phyloP scores from a whole-genome alignment of 208 protist genomes.

The Acanthamoeba quina region DNA sequence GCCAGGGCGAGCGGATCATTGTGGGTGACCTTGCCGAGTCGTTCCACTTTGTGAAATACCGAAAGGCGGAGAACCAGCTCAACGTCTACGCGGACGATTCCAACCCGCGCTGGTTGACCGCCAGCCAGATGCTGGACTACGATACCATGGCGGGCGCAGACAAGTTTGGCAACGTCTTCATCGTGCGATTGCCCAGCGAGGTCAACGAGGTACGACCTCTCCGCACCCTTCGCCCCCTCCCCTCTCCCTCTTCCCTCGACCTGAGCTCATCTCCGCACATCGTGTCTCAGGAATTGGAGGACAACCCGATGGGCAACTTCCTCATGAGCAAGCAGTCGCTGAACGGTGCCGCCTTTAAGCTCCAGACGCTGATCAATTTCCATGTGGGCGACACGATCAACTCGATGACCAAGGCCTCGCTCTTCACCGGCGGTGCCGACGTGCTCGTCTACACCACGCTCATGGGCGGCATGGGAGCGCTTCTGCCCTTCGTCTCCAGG shows the following conservation, averaged over 20 bases:
- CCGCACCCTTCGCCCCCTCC: not conserved
- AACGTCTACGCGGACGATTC: slow-evolving; percentile 93
- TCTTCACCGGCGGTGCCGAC: slow-evolving; percentile 85
- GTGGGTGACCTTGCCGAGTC: slow-evolving; percentile 90
- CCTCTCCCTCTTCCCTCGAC: not conserved
- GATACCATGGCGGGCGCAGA: slow-evolving; percentile 92
- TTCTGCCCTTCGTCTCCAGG: slow-evolving; percentile 60
- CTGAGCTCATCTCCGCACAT: not conserved
- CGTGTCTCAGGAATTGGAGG: slow-evolving; percentile 69
- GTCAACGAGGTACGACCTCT: slow-evolving; percentile 83
- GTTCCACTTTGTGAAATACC: slow-evolving; percentile 92
- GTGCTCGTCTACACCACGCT: slow-evolving; percentile 89
- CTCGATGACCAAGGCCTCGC: slow-evolving; percentile 82
- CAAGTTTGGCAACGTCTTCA: slow-evolving; percentile 94
- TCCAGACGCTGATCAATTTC: slow-evolving; percentile 88
- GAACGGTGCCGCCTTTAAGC: slow-evolving; percentile 58
- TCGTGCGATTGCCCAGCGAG: slow-evolving; percentile 88
- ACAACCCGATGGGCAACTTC: slow-evolving; percentile 69
- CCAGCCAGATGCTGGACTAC: slow-evolving; percentile 89
- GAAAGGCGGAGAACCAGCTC: slow-evolving; percentile 85
- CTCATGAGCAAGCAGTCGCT: slow-evolving; percentile 66
- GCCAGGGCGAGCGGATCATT: slow-evolving; percentile 87
- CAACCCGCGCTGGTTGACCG: slow-evolving; percentile 89
- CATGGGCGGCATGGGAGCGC: slow-evolving; percentile 80
- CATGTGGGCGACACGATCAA: slow-evolving; percentile 92